These are phyloP conservation scores for Alloascoidea hylecoeti DNA, from an alignment of 805 yeast genomes.

Conservation along the genomic window DNA sequence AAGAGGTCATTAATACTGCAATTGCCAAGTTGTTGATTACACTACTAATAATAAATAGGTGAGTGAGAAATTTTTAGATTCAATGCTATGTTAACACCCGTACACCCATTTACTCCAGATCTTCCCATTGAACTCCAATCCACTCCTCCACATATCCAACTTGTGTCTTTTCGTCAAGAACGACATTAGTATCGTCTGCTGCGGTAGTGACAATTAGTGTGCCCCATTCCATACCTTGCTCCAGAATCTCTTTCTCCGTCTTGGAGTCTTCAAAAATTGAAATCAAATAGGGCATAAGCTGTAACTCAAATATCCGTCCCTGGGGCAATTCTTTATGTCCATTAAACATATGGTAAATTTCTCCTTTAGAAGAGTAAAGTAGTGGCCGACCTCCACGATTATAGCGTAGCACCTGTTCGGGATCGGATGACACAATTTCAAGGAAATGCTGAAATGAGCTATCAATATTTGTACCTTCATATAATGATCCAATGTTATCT, in stretches of 20 bases:
- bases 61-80: too few species aligned
- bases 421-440: conserved; percentile 63
- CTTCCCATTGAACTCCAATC: conserved; percentile 85
- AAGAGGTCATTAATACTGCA: too few species aligned
- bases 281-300: conserved; percentile 89
- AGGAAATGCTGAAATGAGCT: conserved; percentile 69
- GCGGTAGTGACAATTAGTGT: conserved; percentile 70
- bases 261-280: conserved; percentile 54
- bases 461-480: conserved; percentile 53
- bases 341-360: conserved; percentile 28
- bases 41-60: too few species aligned
- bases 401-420: conserved; percentile 77
- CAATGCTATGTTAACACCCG: too few species aligned
- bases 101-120: too few species aligned
- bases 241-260: conserved; percentile 25
- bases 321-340: conserved; percentile 37
- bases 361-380: conserved; percentile 52
- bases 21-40: too few species aligned
- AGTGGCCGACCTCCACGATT: conserved; percentile 71
- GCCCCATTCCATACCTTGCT: conserved; percentile 93
- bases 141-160: conserved; percentile 77
- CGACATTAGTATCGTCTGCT: conserved; percentile 43
- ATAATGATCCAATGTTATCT: conserved; percentile 20
- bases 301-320: conserved; percentile 65
- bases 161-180: conserved; percentile 36